Percentiles rank a stretch among this genome's conserved stretches.
These are phyloP conservation scores for Neurospora sp. DNA, from an alignment of 495 filamentous ascomycete genomes.

Conservation along the genomic window DNA sequence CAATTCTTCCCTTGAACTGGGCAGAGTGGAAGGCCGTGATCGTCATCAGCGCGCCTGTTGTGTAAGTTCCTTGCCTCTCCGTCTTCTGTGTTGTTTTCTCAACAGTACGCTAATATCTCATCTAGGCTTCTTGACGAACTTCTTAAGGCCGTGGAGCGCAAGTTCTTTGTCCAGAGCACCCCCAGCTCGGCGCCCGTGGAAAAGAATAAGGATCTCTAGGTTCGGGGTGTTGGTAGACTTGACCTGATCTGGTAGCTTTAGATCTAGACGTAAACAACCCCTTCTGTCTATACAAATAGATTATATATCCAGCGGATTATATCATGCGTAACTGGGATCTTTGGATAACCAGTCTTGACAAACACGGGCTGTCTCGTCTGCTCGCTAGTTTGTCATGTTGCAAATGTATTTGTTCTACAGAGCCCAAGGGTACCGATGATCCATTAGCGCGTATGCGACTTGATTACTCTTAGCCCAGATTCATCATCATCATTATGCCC, in stretches of 20 bases:
- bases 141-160: conserved; percentile 74
- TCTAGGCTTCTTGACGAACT: conserved; percentile 76
- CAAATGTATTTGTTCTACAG: background rate
- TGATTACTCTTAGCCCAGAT: background rate
- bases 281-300: background rate
- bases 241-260: background rate
- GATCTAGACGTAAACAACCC: background rate
- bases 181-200: conserved; percentile 14
- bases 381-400: background rate
- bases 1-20: conserved; percentile 81
- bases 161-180: conserved; percentile 37
- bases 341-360: background rate
- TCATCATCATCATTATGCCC: background rate
- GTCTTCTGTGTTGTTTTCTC: background rate
- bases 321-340: background rate
- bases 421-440: background rate
- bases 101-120: conserved; percentile 24
- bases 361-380: background rate
- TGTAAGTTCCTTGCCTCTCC: conserved; percentile 50
- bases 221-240: background rate
- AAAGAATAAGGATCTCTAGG: conserved; percentile 31
- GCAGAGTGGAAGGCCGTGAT: conserved; percentile 91
- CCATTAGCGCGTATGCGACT: background rate
- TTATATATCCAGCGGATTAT: background rate
- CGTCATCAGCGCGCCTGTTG: conserved; percentile 80